phyloP scores from a whole-genome alignment of 116 monocot species.

The Papilionanthe hybrid region DNA sequence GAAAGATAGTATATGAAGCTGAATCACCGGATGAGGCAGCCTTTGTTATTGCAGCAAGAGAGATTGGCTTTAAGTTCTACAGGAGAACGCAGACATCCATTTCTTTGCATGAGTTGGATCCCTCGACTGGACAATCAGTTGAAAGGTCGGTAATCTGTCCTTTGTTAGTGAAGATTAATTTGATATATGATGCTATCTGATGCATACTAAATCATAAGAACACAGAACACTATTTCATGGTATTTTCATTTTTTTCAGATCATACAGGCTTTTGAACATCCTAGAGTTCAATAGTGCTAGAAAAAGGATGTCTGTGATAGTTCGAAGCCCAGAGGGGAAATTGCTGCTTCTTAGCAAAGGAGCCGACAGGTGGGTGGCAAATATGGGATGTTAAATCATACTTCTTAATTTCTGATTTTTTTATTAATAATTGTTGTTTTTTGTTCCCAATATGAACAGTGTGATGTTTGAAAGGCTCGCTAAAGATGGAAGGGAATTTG shows the following conservation, averaged over 20 bases:
- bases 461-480: slow-evolving; percentile 86
- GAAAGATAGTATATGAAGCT: slow-evolving; percentile 67
- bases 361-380: slow-evolving; percentile 64
- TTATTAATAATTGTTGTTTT: neutral
- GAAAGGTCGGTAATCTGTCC: slow-evolving; percentile 31
- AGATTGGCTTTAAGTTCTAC: slow-evolving; percentile 78
- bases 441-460: slow-evolving; percentile 28
- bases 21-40: slow-evolving; percentile 93
- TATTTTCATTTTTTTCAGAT: slow-evolving; percentile 29
- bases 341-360: slow-evolving; percentile 75
- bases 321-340: slow-evolving; percentile 48
- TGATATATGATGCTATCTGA: neutral
- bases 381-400: neutral
- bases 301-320: slow-evolving; percentile 83
- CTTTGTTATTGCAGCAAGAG: slow-evolving; percentile 74
- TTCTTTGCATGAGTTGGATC: slow-evolving; percentile 60
- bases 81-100: slow-evolving; percentile 60
- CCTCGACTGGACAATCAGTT: slow-evolving; percentile 19
- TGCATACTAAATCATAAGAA: neutral
- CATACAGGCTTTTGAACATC: slow-evolving; percentile 69
- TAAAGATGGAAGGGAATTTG: slow-evolving; percentile 44
- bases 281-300: slow-evolving; percentile 76
- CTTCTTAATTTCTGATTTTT: neutral
- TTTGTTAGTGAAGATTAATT: neutral
- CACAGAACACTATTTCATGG: neutral